Evolutionary conservation across 176 grass and related monocot species (phyloP), one percentile per base, ranked within the genome.

Genomic region (Lolium multiflorum): DNA sequence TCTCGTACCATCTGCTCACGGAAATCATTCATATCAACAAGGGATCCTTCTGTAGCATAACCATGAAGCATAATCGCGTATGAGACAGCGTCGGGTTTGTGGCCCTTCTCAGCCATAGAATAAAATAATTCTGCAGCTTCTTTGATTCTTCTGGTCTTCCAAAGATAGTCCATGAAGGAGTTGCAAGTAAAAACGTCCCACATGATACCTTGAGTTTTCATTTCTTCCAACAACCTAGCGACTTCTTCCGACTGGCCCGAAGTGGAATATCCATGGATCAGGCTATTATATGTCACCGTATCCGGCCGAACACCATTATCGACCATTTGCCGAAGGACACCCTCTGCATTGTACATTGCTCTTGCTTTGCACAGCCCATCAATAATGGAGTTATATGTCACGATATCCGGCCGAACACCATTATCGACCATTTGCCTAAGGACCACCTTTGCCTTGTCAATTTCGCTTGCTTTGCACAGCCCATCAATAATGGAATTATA

Each of bases 231-330:
- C 16, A 84, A 11, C 41, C 35, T 60, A 50, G n/a, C 44, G 0
- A 51, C 78, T 4, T 82, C 49, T 13, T 64, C n/a, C 39, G 13
- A 80, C 66, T 80, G 4, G 1, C 80, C 54, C 21, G 28, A 39
- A 71, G 35, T 22, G 21, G 16, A 78, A 69, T 62, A 44, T 72
- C 58, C 86, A 44, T 78, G 12, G 46, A 91, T 88, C 6, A 85
- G 4, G 67, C 22, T 60, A 61, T 0, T 87, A 49, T 85, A 88
- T 16, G 17, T 88, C 24, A 17, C 4, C 15, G 17, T 38, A 77
- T 88, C 0, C 0, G 56, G 89, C 3, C 2, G 20, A 43, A 61
- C 55, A 61, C 56, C 76, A 25, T 60, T 6, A 72, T 22, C 20
- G 22, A 72, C 69, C 69, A 72, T 72, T 47, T 13, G 20, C 22